phyloP scores from a whole-genome alignment of 2,329 filamentous ascomycete species.

The Aureobasidium sp. region DNA sequence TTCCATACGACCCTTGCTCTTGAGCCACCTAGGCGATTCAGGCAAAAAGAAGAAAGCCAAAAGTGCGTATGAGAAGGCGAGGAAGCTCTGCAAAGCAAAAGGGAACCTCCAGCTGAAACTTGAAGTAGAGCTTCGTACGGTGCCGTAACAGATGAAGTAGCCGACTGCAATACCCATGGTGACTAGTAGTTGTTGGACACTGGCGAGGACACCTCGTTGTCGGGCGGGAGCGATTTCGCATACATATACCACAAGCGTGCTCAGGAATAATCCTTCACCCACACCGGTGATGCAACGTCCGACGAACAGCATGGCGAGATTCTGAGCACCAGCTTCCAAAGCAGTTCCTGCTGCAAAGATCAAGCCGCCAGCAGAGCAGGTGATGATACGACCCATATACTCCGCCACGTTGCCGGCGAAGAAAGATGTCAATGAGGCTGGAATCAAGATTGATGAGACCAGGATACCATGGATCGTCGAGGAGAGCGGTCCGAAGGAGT shows the following conservation, averaged over 20 bases:
- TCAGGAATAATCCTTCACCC: constrained; percentile 47
- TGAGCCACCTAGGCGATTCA: constrained; percentile 54
- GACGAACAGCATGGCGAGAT: constrained; percentile 44
- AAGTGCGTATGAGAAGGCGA: constrained; percentile 36
- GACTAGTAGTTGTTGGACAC: constrained; percentile 18
- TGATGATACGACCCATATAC: constrained; percentile 1
- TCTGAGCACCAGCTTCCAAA: constrained; percentile 41
- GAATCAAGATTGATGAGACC: constrained; percentile 50
- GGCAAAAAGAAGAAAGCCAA: constrained; percentile 40
- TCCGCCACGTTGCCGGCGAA: constrained; percentile 39
- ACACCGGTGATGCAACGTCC: constrained; percentile 47
- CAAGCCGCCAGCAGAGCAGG: constrained; percentile 40
- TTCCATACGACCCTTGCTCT: constrained; percentile 37
- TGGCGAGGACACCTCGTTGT: constrained; percentile 30
- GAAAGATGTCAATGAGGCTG: constrained; percentile 50
- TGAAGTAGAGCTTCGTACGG: constrained; percentile 36
- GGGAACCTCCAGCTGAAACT: constrained; percentile 53
- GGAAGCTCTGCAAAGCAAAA: constrained; percentile 42
- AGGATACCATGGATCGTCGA: constrained; percentile 47
- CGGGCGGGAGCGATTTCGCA: constrained; percentile 52
- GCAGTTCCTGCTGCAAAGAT: constrained; percentile 34
- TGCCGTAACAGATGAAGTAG: constrained; percentile 56
- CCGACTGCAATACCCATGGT: constrained; percentile 48
- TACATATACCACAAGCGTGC: constrained; percentile 37
- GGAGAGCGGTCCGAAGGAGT: constrained; percentile 42